Percentiles rank a stretch among this genome's conserved stretches.
Evolutionary conservation across 345 rosid species (phyloP).

Genomic region (Camelina neglecta): DNA sequence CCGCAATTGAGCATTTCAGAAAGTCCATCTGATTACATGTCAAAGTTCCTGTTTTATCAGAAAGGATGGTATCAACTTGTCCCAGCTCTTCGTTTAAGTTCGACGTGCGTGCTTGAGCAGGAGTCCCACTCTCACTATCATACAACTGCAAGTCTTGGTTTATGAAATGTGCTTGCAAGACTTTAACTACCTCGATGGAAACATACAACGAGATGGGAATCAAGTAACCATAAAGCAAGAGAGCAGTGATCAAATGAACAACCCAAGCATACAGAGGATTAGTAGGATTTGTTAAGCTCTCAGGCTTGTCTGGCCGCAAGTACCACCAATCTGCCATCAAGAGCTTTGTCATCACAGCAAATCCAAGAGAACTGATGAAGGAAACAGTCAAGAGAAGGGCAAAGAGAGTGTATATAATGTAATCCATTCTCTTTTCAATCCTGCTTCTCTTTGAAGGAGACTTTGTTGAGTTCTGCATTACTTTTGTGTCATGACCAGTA

Average conservation of each 20-base stretch:
- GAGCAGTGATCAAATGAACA: slow-evolving; percentile 61
- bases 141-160: slow-evolving; percentile 67
- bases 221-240: slow-evolving; percentile 72
- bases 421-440: slow-evolving; percentile 75
- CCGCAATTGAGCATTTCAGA: slow-evolving; percentile 79
- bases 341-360: slow-evolving; percentile 44
- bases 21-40: slow-evolving; percentile 90
- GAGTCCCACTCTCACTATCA: slow-evolving; percentile 60
- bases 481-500: slow-evolving; percentile 74
- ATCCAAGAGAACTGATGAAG: slow-evolving; percentile 56
- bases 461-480: slow-evolving; percentile 60
- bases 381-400: slow-evolving; percentile 59
- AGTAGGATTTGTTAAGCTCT: slow-evolving; percentile 50
- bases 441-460: slow-evolving; percentile 78
- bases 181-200: slow-evolving; percentile 75
- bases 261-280: slow-evolving; percentile 51
- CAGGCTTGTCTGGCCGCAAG: slow-evolving; percentile 48
- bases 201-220: slow-evolving; percentile 86
- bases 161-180: slow-evolving; percentile 71
- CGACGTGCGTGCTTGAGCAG: slow-evolving; percentile 73
- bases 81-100: slow-evolving; percentile 84
- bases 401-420: slow-evolving; percentile 67
- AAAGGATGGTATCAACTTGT: slow-evolving; percentile 71
- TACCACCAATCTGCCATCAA: slow-evolving; percentile 71
- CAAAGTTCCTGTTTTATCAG: slow-evolving; percentile 88